These are phyloP conservation scores for Crinitomyces ghanaensis DNA, from an alignment of 805 yeast species.

Conservation along the genomic window DNA sequence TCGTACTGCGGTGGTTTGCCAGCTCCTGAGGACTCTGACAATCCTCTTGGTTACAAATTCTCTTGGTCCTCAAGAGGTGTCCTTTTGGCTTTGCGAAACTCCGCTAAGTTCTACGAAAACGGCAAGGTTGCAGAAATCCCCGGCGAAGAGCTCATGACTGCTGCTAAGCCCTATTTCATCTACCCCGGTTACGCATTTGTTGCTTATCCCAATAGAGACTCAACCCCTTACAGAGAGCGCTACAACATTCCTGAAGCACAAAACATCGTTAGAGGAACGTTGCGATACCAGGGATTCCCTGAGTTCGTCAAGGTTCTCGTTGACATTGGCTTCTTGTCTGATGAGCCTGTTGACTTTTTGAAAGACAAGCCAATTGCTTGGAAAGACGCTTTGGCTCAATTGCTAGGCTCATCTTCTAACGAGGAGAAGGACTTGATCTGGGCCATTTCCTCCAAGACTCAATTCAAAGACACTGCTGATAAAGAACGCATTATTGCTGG, in stretches of 20 bases:
- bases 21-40: conserved; percentile 94
- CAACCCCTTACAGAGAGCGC: conserved; percentile 83
- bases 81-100: conserved; percentile 84
- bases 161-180: conserved; percentile 90
- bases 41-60: conserved; percentile 97
- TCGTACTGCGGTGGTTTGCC: conserved; percentile 99
- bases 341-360: conserved; percentile 53
- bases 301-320: conserved; percentile 93
- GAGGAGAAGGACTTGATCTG: conserved; percentile 63
- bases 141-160: conserved; percentile 87
- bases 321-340: conserved; percentile 85
- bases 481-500: conserved; percentile 82
- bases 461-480: conserved; percentile 70
- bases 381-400: conserved; percentile 75
- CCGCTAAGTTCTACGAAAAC: conserved; percentile 74
- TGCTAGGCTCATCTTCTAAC: conserved; percentile 62
- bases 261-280: conserved; percentile 91
- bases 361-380: conserved; percentile 49
- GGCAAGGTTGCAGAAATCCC: conserved; percentile 70
- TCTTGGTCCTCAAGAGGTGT: conserved; percentile 99
- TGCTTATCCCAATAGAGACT: conserved; percentile 96
- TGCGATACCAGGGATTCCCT: conserved; percentile 98
- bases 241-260: conserved; percentile 96
- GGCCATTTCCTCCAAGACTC: conserved; percentile 65
- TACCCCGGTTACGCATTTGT: conserved; percentile 94